phyloP scores from a whole-genome alignment of 306 rosid species.

The Crotalaria pallida region DNA sequence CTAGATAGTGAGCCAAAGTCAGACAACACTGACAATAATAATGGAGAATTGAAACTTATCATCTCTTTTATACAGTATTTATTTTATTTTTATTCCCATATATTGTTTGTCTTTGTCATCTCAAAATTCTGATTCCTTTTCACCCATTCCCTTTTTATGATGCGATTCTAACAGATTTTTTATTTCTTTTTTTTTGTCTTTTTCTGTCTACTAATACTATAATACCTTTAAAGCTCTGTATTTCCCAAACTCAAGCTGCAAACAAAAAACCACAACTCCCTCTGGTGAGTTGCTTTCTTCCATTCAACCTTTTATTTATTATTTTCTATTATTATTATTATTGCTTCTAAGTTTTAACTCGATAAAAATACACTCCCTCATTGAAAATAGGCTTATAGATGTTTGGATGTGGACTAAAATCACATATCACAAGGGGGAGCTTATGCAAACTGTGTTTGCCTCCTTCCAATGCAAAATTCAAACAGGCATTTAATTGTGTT shows the following conservation, averaged over 20 bases:
- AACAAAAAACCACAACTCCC: slow-evolving; percentile 1
- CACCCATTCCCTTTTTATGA: neutral
- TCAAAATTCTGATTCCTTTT: slow-evolving; percentile 19
- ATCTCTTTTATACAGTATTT: neutral
- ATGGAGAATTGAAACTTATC: neutral
- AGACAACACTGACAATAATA: neutral
- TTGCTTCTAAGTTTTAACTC: neutral
- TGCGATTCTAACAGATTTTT: neutral
- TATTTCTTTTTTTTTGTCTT: slow-evolving; percentile 1
- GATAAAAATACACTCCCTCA: neutral
- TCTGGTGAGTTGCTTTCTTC: slow-evolving; percentile 1
- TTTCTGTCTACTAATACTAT: neutral
- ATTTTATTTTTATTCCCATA: too few species aligned
- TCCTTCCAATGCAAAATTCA: neutral
- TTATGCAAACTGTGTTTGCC: neutral
- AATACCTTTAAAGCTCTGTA: neutral
- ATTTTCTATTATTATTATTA: neutral
- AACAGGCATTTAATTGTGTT: too few species aligned
- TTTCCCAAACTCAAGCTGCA: neutral
- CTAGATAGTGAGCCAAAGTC: neutral
- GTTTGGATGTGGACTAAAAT: too few species aligned
- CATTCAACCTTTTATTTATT: neutral
- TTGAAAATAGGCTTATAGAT: too few species aligned
- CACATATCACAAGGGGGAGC: too few species aligned
- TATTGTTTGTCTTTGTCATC: neutral